These are phyloP conservation scores for Nectriaceae sp. DNA, from an alignment of 2,329 filamentous ascomycete genomes.

Conservation along the genomic window DNA sequence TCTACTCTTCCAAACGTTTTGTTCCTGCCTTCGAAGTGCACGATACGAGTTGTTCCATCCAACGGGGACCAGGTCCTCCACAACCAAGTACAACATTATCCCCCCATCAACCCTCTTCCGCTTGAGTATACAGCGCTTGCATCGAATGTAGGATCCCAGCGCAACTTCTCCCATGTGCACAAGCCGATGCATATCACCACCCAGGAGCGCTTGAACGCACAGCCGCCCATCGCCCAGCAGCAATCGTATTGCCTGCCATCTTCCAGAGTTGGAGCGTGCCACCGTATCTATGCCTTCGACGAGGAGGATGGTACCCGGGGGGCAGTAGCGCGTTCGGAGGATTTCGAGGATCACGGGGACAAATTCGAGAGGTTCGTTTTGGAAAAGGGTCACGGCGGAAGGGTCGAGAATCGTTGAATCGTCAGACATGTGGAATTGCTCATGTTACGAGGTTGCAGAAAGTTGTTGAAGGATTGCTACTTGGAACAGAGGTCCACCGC, in stretches of 20 bases:
- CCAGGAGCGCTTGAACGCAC: slow-evolving; percentile 55
- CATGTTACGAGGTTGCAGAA: slow-evolving; percentile 13
- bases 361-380: slow-evolving; percentile 28
- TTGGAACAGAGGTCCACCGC: too few relatives aligned
- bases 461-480: too few relatives aligned
- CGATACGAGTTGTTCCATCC: slow-evolving; percentile 50
- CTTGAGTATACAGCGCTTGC: slow-evolving; percentile 44
- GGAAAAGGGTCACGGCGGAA: slow-evolving; percentile 26
- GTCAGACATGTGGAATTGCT: slow-evolving; percentile 25
- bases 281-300: slow-evolving; percentile 47
- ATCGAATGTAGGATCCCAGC: slow-evolving; percentile 50
- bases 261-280: slow-evolving; percentile 34
- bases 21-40: slow-evolving; percentile 17
- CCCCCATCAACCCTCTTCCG: slow-evolving; percentile 19
- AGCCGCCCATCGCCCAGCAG: slow-evolving; percentile 55
- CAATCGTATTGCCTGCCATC: slow-evolving; percentile 49
- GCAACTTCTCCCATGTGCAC: slow-evolving; percentile 47
- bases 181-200: slow-evolving; percentile 48
- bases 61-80: slow-evolving; percentile 46
- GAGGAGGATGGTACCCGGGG: slow-evolving; percentile 50
- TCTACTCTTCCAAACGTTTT: neutral
- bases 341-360: slow-evolving; percentile 49
- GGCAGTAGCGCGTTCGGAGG: slow-evolving; percentile 49
- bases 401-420: slow-evolving; percentile 24
- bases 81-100: slow-evolving; percentile 45